These are phyloP conservation scores for Trichophyton simii DNA, from an alignment of 2,329 filamentous ascomycete genomes.

Conservation along the genomic window DNA sequence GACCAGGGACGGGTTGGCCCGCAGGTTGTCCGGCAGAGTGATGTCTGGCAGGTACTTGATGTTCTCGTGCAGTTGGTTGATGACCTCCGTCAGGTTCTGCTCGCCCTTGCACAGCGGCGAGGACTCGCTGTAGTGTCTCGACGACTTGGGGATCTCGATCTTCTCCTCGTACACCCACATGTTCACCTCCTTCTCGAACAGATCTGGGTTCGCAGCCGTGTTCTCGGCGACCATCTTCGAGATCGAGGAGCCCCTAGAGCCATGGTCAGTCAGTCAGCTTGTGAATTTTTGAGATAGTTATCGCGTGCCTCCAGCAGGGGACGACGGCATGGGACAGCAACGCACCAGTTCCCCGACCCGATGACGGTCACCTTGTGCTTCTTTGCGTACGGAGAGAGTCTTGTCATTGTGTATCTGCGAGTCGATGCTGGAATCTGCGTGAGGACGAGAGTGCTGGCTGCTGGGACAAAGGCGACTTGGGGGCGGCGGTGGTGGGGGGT, in stretches of 20 bases:
- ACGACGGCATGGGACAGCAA: neutral
- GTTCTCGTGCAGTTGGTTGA: constrained; percentile 91
- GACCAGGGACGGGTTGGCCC: constrained; percentile 33
- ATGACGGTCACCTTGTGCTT: constrained; percentile 90
- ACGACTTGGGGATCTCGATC: constrained; percentile 58
- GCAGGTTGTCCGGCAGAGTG: constrained; percentile 59
- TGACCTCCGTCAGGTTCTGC: constrained; percentile 79
- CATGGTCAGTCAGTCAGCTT: neutral
- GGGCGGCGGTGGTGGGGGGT: neutral
- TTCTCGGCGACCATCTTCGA: constrained; percentile 96
- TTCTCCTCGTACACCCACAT: constrained; percentile 99
- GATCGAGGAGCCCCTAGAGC: constrained; percentile 78
- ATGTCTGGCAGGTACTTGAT: constrained; percentile 95
- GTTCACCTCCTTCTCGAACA: constrained; percentile 82
- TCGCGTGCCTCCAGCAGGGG: neutral
- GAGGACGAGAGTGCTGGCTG: neutral
- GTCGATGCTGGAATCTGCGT: neutral
- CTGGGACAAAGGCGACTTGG: neutral
- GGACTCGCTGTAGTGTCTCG: constrained; percentile 56
- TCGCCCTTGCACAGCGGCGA: constrained; percentile 48
- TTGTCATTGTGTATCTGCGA: constrained; percentile 31
- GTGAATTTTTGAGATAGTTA: too few species aligned
- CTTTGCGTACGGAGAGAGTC: constrained; percentile 43
- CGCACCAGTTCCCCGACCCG: constrained; percentile 90
- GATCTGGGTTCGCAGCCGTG: constrained; percentile 57